phyloP scores from a whole-genome alignment of 768 basidiomycete species.

The Lentinus tigrinus region DNA sequence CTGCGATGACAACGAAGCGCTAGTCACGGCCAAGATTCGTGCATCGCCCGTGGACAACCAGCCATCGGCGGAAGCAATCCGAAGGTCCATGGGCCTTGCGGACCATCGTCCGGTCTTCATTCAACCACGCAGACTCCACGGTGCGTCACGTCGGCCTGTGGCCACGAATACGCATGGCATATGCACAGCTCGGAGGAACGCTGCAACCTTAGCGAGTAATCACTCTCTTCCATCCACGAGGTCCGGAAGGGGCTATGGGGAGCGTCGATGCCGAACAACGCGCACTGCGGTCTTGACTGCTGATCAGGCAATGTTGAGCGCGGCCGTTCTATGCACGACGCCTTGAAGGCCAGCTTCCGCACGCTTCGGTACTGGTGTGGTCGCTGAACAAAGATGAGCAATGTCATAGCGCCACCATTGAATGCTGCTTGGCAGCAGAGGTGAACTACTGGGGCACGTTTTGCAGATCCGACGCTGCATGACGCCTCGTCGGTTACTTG shows the following conservation, averaged over 20 bases:
- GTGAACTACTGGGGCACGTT: slow-evolving; percentile 8
- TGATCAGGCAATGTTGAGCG: slow-evolving; percentile 2
- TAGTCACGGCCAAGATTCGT: too few relatives aligned
- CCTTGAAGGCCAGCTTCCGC: slow-evolving; percentile 8
- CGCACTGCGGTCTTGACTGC: slow-evolving; percentile 2
- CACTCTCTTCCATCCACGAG: slow-evolving; percentile 1
- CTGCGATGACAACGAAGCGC: too few relatives aligned
- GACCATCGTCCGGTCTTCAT: background rate
- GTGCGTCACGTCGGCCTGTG: background rate
- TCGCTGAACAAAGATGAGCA: slow-evolving; percentile 2
- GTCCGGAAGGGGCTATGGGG: background rate
- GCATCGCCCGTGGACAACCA: too few relatives aligned
- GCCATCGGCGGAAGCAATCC: background rate
- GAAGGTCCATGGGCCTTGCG: background rate
- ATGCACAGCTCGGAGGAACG: slow-evolving; percentile 11
- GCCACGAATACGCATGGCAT: slow-evolving; percentile 9
- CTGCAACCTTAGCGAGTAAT: background rate
- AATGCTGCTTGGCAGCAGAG: slow-evolving; percentile 9
- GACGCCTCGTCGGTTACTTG: background rate
- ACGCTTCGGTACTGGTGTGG: background rate
- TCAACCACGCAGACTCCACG: background rate
- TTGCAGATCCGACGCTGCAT: slow-evolving; percentile 8
- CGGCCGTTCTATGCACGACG: slow-evolving; percentile 5
- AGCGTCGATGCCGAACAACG: background rate
- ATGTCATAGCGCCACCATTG: background rate